These are phyloP conservation scores for Aspergillus heteromorphus DNA, from an alignment of 495 filamentous ascomycete genomes.

Conservation along the genomic window DNA sequence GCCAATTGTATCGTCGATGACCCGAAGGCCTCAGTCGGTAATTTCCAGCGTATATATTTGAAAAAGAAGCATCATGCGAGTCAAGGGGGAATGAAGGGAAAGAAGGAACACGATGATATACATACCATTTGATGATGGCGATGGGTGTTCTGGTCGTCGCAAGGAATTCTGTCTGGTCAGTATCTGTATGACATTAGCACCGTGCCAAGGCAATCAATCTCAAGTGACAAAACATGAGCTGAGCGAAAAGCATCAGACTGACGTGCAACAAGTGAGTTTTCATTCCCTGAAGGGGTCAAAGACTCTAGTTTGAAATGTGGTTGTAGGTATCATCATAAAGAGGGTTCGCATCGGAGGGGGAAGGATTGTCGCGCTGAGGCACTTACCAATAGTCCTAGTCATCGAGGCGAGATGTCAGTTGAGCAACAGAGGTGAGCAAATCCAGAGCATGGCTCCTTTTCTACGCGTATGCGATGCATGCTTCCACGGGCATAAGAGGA, in stretches of 20 bases:
- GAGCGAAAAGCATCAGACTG: constrained; percentile 74
- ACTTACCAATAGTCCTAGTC: constrained; percentile 10
- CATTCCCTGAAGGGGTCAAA: constrained; percentile 88
- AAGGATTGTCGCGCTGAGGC: background rate
- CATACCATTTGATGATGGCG: constrained; percentile 21
- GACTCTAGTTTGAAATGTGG: constrained; percentile 99
- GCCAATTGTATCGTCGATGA: constrained; percentile 85
- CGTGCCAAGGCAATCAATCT: constrained; percentile 9
- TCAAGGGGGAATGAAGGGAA: constrained; percentile 1
- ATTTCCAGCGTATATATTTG: constrained; percentile 97
- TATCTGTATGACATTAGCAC: constrained; percentile 24
- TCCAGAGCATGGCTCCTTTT: background rate
- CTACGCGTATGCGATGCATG: constrained; percentile 1
- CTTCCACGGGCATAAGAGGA: constrained; percentile 4
- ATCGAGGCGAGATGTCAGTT: constrained; percentile 6
- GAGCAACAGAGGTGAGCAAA: constrained; percentile 1
- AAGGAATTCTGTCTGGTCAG: background rate
- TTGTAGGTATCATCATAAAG: constrained; percentile 70
- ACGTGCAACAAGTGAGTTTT: constrained; percentile 95
- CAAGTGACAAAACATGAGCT: background rate
- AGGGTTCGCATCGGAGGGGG: background rate
- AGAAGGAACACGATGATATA: constrained; percentile 1
- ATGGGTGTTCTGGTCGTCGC: background rate
- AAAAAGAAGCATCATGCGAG: constrained; percentile 73
- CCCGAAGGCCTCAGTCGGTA: constrained; percentile 87